phyloP scores from a whole-genome alignment of 2,329 filamentous ascomycete genomes.

The Thielaviopsis populi region DNA sequence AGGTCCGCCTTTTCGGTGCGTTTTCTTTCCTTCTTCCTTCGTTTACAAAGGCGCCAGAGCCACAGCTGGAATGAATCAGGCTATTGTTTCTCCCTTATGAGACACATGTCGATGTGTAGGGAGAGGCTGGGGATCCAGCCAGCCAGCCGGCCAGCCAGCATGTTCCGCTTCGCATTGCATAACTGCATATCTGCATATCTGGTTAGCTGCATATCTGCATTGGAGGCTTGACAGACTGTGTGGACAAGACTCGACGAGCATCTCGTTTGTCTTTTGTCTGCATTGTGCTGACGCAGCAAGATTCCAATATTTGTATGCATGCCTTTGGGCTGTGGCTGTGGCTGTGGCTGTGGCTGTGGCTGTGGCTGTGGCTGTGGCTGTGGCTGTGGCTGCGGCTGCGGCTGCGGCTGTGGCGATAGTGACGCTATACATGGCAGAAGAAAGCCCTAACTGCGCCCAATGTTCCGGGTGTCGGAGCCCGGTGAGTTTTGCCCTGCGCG shows the following conservation, averaged over 20 bases:
- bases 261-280: neutral
- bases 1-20: neutral
- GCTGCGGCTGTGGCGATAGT: neutral
- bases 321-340: neutral
- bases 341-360: neutral
- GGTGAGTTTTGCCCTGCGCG: too few species aligned
- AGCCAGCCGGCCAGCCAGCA: neutral
- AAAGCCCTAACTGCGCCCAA: too few species aligned
- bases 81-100: neutral
- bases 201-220: neutral
- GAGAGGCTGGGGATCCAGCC: neutral
- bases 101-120: neutral
- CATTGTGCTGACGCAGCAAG: neutral
- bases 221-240: neutral
- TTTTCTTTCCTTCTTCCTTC: neutral
- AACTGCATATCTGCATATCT: neutral
- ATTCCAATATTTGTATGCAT: neutral
- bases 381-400: too few species aligned
- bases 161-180: neutral
- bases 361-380: neutral
- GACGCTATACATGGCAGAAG: neutral
- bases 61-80: neutral
- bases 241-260: neutral
- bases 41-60: neutral
- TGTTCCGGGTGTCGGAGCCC: too few species aligned